Evolutionary conservation across 768 basidiomycete species (phyloP), one percentile per base, ranked within the genome.

Genomic region (Amanita exitialis): DNA sequence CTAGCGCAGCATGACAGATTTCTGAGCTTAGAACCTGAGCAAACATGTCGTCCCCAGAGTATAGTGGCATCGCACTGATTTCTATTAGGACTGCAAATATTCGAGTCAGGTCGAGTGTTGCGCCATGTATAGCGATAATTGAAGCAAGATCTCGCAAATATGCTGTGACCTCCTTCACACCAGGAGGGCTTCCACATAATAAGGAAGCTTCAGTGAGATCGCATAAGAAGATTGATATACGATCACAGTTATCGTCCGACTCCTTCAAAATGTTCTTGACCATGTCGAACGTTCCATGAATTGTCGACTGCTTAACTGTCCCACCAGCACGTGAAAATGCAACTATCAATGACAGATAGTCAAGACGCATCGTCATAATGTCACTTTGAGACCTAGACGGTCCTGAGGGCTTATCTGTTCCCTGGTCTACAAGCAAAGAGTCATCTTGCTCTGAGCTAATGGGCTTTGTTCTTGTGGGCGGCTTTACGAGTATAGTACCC

Each of bases 251-350:
- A 21, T 69, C 63, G 28, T 63, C 60, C 32, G 68, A 61, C 13
- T 86, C 84, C 58, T 77, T 79, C 20, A 86, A 65, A 48, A 84
- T 67, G 6, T 68, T 58, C 55, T 73, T 80, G 12, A 77, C 67
- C 10, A 83, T 64, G n/a, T 82, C 83, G 27, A 84, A 58, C 2
- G 70, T 68, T 41, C 77, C 70, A 23, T 68, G 65, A 16, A 72
- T 69, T 5, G 72, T 58, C n/a, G 68, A 62, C 20, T 65, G 57
- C 3, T 71, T 60, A 0, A 76, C 57, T 21, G 73, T 64, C 0
- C 82, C 82, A 5, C 82, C 83, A 15, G 71, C 69, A 21, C 62
- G 64, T 15, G 72, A 69, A 56, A 78, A 80, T 3, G 69, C 70
- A 16, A 69, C 62, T 4, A 83, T 70, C 18, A 84, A 63, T 3